A percentile compares a stretch with the other conserved stretches of the same genome.
phyloP scores from a whole-genome alignment of 257 asterid genomes.

The Salvia miltiorrhiza region DNA sequence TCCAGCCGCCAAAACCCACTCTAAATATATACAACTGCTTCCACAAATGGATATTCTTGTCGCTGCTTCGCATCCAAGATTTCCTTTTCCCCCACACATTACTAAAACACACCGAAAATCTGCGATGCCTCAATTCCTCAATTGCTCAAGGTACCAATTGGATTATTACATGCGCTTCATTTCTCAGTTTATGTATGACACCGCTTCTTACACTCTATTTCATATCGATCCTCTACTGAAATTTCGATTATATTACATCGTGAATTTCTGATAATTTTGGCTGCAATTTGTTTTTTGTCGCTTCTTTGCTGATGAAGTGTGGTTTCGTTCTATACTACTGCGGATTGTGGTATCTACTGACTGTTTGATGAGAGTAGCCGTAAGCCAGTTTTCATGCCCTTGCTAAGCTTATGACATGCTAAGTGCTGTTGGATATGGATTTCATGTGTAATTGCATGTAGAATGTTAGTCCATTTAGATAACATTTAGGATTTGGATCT shows the following conservation, averaged over 20 bases:
- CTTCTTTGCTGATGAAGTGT: not conserved
- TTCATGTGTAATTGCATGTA: not conserved
- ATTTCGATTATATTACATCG: not conserved
- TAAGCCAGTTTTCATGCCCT: too few species aligned
- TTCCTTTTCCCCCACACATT: constrained; percentile 13
- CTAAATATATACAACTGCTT: too few species aligned
- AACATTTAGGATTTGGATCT: not conserved
- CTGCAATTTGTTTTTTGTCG: not conserved
- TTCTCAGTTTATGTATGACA: not conserved
- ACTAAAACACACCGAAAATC: constrained; percentile 2
- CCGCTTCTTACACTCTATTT: not conserved
- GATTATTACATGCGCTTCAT: not conserved
- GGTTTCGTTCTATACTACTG: not conserved
- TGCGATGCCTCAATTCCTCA: constrained; percentile 12
- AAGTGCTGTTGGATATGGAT: too few species aligned
- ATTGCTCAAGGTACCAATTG: constrained; percentile 29
- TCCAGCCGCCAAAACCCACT: too few species aligned
- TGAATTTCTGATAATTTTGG: not conserved
- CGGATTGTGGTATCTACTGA: not conserved
- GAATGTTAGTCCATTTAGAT: not conserved
- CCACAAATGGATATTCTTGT: constrained; percentile 31
- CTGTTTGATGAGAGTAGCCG: constrained; percentile 1
- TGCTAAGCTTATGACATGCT: too few species aligned
- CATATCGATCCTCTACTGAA: not conserved
- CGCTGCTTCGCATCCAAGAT: constrained; percentile 20